Percentiles rank a stretch among this genome's conserved stretches.
Conservation (phyloP, 805 yeast genomes). For the Lachancea cidri region DNA sequence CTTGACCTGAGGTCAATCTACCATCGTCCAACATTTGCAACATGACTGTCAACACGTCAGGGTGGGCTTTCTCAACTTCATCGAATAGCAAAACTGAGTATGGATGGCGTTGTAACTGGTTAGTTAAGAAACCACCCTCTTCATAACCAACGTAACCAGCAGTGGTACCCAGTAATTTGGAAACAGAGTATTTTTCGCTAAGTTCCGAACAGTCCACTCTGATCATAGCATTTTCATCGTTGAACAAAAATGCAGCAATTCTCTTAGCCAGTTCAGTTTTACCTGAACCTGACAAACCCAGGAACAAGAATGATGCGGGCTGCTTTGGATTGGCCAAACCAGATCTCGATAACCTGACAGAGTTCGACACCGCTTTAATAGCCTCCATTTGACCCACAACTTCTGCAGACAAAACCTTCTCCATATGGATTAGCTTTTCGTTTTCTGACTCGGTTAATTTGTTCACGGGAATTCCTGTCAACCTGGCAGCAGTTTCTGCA, state of each 20-base stretch:
- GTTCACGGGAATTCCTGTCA: constrained; percentile 95
- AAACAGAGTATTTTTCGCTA: constrained; percentile 91
- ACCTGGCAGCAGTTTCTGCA: constrained; percentile 94
- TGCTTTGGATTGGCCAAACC: constrained; percentile 95
- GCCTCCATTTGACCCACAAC: constrained; percentile 97
- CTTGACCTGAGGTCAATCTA: constrained; percentile 89
- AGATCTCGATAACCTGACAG: constrained; percentile 87
- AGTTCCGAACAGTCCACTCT: constrained; percentile 97
- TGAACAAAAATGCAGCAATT: constrained; percentile 90
- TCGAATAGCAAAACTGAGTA: constrained; percentile 95
- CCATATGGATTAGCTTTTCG: constrained; percentile 91
- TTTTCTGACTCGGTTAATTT: constrained; percentile 95
- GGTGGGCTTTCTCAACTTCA: constrained; percentile 98
- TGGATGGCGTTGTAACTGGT: constrained; percentile 85
- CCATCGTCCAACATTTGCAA: constrained; percentile 96
- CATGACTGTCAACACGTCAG: constrained; percentile 89
- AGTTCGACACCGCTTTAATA: constrained; percentile 92
- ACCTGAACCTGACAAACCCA: constrained; percentile 97
- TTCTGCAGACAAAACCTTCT: constrained; percentile 66
- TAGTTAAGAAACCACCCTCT: constrained; percentile 95
- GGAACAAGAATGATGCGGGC: constrained; percentile 90
- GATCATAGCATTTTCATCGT: constrained; percentile 94
- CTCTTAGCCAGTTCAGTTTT: constrained; percentile 97
- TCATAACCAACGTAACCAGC: constrained; percentile 97
- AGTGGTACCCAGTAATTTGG: constrained; percentile 93